phyloP scores from a whole-genome alignment of 257 asterid genomes.

The Solanum infundibuliforme region DNA sequence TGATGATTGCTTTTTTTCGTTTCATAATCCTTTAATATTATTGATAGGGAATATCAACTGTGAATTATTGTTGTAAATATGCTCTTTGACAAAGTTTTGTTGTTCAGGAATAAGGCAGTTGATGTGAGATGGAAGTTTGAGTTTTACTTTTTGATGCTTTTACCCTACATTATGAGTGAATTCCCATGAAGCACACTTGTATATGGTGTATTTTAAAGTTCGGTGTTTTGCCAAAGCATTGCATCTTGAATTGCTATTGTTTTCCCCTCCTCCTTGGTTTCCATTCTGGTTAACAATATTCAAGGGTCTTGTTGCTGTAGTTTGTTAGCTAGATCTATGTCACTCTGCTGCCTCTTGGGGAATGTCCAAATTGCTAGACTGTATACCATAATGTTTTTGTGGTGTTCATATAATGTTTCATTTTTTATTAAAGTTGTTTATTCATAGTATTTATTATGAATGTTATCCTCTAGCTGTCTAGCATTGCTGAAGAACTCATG shows the following conservation, averaged over 20 bases:
- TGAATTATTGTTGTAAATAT: not conserved
- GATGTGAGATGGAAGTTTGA: not conserved
- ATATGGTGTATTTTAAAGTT: not conserved
- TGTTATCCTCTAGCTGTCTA: not conserved
- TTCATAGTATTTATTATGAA: not conserved
- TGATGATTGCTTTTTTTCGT: not conserved
- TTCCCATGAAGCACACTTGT: not conserved
- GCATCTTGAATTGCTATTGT: not conserved
- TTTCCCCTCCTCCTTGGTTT: not conserved
- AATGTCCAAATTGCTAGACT: not conserved
- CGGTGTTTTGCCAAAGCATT: not conserved
- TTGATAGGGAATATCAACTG: not conserved
- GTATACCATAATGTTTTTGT: not conserved
- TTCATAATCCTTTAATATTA: not conserved
- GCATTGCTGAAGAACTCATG: not conserved
- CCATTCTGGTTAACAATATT: not conserved
- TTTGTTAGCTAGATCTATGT: not conserved
- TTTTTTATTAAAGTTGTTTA: not conserved
- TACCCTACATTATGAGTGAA: not conserved
- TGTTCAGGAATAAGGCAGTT: not conserved
- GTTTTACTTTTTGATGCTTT: not conserved
- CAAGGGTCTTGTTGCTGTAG: not conserved
- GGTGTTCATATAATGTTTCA: not conserved
- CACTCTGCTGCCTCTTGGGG: not conserved
- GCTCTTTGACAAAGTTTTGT: not conserved